These are phyloP conservation scores for Xylaria sp. DNA, from an alignment of 2,329 filamentous ascomycete genomes.

Conservation along the genomic window DNA sequence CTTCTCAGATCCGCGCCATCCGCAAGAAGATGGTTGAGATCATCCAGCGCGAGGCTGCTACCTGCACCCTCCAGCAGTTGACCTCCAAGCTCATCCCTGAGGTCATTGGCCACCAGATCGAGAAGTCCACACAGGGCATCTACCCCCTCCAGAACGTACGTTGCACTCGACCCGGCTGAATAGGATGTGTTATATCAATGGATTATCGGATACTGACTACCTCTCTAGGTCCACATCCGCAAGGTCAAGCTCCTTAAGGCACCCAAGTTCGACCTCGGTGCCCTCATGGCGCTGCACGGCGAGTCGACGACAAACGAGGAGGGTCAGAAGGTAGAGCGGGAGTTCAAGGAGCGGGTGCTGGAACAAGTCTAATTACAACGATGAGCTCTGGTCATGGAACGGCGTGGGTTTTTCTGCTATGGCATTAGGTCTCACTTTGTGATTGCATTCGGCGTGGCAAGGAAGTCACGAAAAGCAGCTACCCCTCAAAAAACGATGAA, in stretches of 20 bases:
- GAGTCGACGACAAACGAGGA: slow-evolving; percentile 94
- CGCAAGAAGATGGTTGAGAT: slow-evolving; percentile 99
- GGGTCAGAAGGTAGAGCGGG: slow-evolving; percentile 96
- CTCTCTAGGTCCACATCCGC: slow-evolving; percentile 85
- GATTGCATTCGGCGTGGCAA: slow-evolving; percentile 45
- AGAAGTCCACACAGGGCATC: slow-evolving; percentile 99
- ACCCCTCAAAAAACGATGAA: slow-evolving; percentile 32
- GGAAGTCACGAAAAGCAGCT: slow-evolving; percentile 36
- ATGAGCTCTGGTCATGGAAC: slow-evolving; percentile 38
- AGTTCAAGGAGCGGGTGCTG: slow-evolving; percentile 98
- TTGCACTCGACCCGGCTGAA: slow-evolving; percentile 23
- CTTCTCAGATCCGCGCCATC: slow-evolving; percentile 95
- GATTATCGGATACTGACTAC: slow-evolving; percentile 32
- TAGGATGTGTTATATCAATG: neutral
- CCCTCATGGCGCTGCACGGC: slow-evolving; percentile 92
- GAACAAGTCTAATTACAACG: slow-evolving; percentile 73
- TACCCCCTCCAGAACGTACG: slow-evolving; percentile 98
- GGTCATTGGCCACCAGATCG: slow-evolving; percentile 98
- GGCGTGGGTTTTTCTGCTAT: slow-evolving; percentile 43
- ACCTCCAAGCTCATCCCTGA: slow-evolving; percentile 98
- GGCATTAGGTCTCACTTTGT: slow-evolving; percentile 44
- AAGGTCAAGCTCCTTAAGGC: slow-evolving; percentile 99
- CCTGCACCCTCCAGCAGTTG: slow-evolving; percentile 92
- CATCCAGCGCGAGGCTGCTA: slow-evolving; percentile 91
- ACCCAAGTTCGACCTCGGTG: slow-evolving; percentile 98